Conservation (phyloP, 768 basidiomycete species). For the Auricularia sp. region DNA sequence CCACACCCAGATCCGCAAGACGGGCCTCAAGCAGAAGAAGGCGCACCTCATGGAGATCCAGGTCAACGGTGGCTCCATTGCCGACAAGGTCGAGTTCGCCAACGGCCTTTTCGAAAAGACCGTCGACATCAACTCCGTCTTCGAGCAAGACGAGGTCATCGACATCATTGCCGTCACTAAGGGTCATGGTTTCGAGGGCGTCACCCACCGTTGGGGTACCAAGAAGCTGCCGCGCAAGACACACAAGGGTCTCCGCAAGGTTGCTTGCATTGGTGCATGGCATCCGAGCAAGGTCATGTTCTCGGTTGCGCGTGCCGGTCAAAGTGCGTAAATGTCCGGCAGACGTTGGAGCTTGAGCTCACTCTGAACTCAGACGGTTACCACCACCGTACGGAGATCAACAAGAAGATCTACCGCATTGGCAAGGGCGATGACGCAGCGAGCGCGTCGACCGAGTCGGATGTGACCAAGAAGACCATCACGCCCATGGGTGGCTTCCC, state of each 20-base stretch:
- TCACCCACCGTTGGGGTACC: conserved; percentile 98
- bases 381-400: conserved; percentile 94
- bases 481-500: conserved; percentile 99
- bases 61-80: conserved; percentile 90
- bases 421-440: conserved; percentile 65
- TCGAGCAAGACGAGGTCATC: conserved; percentile 94
- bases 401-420: conserved; percentile 98
- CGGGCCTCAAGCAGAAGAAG: conserved; percentile 97
- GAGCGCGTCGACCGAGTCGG: conserved; percentile 90
- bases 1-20: conserved; percentile 98
- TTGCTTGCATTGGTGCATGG: conserved; percentile 98
- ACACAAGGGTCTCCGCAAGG: conserved; percentile 99
- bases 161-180: conserved; percentile 98
- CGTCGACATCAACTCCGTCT: conserved; percentile 72
- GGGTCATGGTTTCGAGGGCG: conserved; percentile 99
- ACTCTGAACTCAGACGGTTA: conserved; percentile 57
- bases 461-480: conserved; percentile 86
- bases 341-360: background rate
- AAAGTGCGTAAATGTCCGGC: conserved; percentile 54
- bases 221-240: conserved; percentile 98
- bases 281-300: conserved; percentile 99
- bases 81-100: conserved; percentile 97
- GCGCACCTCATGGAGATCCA: conserved; percentile 99
- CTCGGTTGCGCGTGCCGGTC: conserved; percentile 99
- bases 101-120: conserved; percentile 95